Percentiles rank a stretch among this genome's conserved stretches.
These are phyloP conservation scores for Seminavis robusta DNA, from an alignment of 108 stramenopile genomes.

Conservation along the genomic window DNA sequence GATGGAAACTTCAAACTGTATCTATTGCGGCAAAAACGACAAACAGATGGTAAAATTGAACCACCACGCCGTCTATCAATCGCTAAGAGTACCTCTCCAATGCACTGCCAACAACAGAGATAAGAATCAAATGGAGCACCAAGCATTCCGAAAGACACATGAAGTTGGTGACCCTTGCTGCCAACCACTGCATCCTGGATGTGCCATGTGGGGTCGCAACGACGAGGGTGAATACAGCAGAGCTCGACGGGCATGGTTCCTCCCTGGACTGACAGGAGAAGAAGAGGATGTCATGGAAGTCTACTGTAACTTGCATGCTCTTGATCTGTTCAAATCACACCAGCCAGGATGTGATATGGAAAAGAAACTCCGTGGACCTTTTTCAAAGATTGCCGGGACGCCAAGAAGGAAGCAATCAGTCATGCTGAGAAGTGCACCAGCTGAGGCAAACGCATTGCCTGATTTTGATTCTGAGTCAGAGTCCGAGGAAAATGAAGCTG, in stretches of 20 bases:
- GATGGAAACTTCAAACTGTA: slow-evolving; percentile 35
- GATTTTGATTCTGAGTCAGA: no score
- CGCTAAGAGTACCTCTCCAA: slow-evolving; percentile 41
- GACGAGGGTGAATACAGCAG: background rate
- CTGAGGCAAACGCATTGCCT: no score
- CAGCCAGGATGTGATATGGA: no score
- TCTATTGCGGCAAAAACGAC: slow-evolving; percentile 36
- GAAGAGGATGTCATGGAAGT: slow-evolving; percentile 3
- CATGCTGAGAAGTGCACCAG: no score
- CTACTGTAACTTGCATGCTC: slow-evolving; percentile 9
- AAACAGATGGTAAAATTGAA: no score
- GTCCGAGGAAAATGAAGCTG: no score
- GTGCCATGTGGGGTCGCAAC: slow-evolving; percentile 10
- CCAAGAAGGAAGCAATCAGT: no score
- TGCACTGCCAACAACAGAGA: slow-evolving; percentile 36
- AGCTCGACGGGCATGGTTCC: slow-evolving; percentile 9
- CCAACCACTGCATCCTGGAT: slow-evolving; percentile 18
- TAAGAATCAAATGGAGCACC: slow-evolving; percentile 11
- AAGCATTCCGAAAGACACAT: background rate
- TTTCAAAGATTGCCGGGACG: no score
- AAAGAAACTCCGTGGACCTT: no score
- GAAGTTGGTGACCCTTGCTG: background rate
- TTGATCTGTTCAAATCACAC: slow-evolving; percentile 2
- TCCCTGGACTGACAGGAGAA: slow-evolving; percentile 5
- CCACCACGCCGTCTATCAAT: no score